phyloP scores from a whole-genome alignment of 2,329 filamentous ascomycete species.

The Paraphoma chrysanthemicola region DNA sequence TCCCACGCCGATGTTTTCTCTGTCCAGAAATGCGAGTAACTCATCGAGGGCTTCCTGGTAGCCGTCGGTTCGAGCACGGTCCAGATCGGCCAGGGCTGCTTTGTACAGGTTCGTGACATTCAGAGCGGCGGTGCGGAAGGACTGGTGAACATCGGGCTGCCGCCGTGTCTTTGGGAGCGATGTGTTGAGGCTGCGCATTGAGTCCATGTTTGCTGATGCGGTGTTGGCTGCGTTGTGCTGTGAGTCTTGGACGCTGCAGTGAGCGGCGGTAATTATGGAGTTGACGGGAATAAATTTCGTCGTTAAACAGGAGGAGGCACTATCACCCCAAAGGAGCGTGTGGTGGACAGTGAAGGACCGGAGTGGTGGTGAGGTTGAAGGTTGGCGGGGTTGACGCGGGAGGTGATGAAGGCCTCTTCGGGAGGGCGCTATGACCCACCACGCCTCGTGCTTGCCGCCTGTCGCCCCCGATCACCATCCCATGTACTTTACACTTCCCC shows the following conservation, averaged over 20 bases:
- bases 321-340: slow-evolving; percentile 11
- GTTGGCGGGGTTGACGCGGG: slow-evolving; percentile 9
- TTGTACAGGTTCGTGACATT: slow-evolving; percentile 98
- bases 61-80: slow-evolving; percentile 77
- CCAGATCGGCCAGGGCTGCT: slow-evolving; percentile 79
- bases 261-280: too few relatives aligned
- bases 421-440: neutral
- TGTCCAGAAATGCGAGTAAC: slow-evolving; percentile 83
- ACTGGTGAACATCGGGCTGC: slow-evolving; percentile 71
- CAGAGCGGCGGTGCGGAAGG: slow-evolving; percentile 90
- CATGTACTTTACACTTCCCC: neutral
- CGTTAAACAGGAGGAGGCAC: neutral
- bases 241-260: too few relatives aligned
- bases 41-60: slow-evolving; percentile 96
- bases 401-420: slow-evolving; percentile 3
- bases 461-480: neutral
- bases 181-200: slow-evolving; percentile 51
- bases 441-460: neutral
- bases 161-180: slow-evolving; percentile 46
- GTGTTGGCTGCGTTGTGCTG: neutral
- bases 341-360: slow-evolving; percentile 4
- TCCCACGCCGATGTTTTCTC: slow-evolving; percentile 75
- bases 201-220: slow-evolving; percentile 41
- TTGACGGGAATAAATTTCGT: too few relatives aligned
- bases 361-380: slow-evolving; percentile 1